Evolutionary conservation across 257 asterid genomes (phyloP).

Genomic region (Handroanthus guayacan): DNA sequence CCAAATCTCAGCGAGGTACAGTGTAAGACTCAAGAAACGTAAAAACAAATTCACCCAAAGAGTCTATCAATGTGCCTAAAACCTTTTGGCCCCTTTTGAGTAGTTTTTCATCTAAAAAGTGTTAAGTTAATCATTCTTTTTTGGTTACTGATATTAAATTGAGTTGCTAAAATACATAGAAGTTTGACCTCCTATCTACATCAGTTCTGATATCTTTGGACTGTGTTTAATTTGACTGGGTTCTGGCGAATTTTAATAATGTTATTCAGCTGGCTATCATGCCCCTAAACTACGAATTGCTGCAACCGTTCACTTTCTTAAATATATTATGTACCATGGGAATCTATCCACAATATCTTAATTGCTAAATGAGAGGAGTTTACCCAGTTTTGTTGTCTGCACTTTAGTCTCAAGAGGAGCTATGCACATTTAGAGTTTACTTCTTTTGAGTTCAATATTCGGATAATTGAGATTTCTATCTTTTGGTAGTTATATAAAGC

Average conservation of each 20-base stretch:
- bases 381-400: not conserved
- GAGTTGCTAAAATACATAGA: not conserved
- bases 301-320: slow-evolving; percentile 15
- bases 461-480: slow-evolving; percentile 33
- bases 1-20: not conserved
- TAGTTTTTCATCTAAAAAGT: not conserved
- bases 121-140: not conserved
- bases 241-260: not conserved
- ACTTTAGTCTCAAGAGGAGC: not conserved
- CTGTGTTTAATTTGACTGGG: not conserved
- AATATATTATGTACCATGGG: not conserved
- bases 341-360: not conserved
- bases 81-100: not conserved
- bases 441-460: not conserved
- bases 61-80: not conserved
- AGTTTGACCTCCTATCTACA: not conserved
- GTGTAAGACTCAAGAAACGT: not conserved
- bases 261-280: not conserved
- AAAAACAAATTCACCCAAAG: no score
- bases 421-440: not conserved
- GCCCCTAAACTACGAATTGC: not conserved
- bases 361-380: not conserved
- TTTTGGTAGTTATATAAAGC: slow-evolving; percentile 71
- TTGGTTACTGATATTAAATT: slow-evolving; percentile 15
- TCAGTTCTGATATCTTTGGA: not conserved